A percentile compares a stretch with the other conserved stretches of the same genome.
These are phyloP conservation scores for Hypoxylon sp. DNA, from an alignment of 2,329 filamentous ascomycete genomes.

Conservation along the genomic window DNA sequence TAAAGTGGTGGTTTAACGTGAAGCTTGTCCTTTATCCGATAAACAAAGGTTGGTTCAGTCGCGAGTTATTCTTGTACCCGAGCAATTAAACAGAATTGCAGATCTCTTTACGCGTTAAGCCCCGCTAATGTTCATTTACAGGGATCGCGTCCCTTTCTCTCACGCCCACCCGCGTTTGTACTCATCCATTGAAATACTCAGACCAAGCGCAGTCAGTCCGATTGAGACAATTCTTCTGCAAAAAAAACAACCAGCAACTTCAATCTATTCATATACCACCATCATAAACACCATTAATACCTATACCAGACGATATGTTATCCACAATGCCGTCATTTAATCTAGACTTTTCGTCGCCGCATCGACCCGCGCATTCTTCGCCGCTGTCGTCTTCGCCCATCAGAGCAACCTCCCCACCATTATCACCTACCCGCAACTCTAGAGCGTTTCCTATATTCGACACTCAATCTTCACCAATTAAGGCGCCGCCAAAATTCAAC, in stretches of 20 bases:
- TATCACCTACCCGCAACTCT: slow-evolving; percentile 54
- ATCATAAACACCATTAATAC: too few relatives aligned
- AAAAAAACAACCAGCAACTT: slow-evolving; percentile 2
- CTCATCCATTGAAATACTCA: slow-evolving; percentile 8
- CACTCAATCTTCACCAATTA: slow-evolving; percentile 50
- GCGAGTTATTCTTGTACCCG: slow-evolving; percentile 12
- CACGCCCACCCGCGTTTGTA: slow-evolving; percentile 20
- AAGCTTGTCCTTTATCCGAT: too few relatives aligned
- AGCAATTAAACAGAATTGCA: slow-evolving; percentile 5
- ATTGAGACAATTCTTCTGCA: background rate
- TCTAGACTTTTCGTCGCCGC: slow-evolving; percentile 50
- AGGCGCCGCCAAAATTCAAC: slow-evolving; percentile 47
- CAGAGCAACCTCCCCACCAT: slow-evolving; percentile 55
- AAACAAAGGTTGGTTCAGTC: too few relatives aligned
- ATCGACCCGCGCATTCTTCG: slow-evolving; percentile 60
- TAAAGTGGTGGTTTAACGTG: too few relatives aligned
- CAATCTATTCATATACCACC: slow-evolving; percentile 2
- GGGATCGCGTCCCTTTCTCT: slow-evolving; percentile 29
- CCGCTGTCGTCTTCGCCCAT: slow-evolving; percentile 68
- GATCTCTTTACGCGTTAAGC: slow-evolving; percentile 43
- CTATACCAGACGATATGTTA: slow-evolving; percentile 45
- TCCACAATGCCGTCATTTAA: slow-evolving; percentile 52
- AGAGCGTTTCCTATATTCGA: slow-evolving; percentile 54
- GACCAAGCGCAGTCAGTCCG: background rate
- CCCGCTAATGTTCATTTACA: slow-evolving; percentile 18